Evolutionary conservation across 352 stramenopile species (phyloP).

Genomic region (Globisporangium yorkense): DNA sequence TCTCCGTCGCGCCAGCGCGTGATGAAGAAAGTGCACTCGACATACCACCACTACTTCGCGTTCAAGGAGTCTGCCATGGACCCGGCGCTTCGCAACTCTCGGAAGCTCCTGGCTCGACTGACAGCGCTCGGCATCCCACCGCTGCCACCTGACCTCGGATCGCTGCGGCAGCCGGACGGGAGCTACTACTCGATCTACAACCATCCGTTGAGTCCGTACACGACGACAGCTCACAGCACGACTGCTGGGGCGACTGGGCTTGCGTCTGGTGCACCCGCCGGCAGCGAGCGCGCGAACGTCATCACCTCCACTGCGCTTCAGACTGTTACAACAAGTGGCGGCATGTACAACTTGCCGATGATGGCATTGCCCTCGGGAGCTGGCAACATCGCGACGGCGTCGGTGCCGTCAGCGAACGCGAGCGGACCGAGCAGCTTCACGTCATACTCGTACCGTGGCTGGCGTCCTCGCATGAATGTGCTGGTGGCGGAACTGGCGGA

Average conservation of each 20-base stretch:
- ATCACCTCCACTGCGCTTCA: constrained; percentile 6
- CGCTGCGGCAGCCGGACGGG: constrained; percentile 63
- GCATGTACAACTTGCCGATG: constrained; percentile 15
- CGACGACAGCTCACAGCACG: constrained; percentile 15
- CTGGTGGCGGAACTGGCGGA: constrained; percentile 85
- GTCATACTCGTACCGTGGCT: constrained; percentile 54
- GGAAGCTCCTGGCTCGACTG: constrained; percentile 88
- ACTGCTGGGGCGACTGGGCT: constrained; percentile 1
- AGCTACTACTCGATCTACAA: constrained; percentile 77
- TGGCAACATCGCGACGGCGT: constrained; percentile 11
- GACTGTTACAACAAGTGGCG: constrained; percentile 19
- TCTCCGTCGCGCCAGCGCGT: constrained; percentile 57
- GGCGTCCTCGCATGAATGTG: constrained; percentile 79
- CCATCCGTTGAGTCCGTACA: constrained; percentile 63
- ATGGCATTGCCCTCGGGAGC: constrained; percentile 8
- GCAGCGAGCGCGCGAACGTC: constrained; percentile 21
- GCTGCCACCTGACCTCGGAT: constrained; percentile 87
- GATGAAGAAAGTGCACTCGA: constrained; percentile 58
- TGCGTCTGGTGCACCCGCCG: constrained; percentile 10
- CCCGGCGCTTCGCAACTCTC: constrained; percentile 67
- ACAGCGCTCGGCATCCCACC: constrained; percentile 90
- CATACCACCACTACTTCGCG: constrained; percentile 67
- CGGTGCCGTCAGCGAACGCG: constrained; percentile 19
- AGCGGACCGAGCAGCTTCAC: constrained; percentile 25
- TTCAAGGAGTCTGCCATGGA: constrained; percentile 81